A percentile compares a stretch with the other conserved stretches of the same genome.
These are phyloP conservation scores for Cryptococcus hybrid DNA, from an alignment of 1,284 basidiomycete species.

Conservation along the genomic window DNA sequence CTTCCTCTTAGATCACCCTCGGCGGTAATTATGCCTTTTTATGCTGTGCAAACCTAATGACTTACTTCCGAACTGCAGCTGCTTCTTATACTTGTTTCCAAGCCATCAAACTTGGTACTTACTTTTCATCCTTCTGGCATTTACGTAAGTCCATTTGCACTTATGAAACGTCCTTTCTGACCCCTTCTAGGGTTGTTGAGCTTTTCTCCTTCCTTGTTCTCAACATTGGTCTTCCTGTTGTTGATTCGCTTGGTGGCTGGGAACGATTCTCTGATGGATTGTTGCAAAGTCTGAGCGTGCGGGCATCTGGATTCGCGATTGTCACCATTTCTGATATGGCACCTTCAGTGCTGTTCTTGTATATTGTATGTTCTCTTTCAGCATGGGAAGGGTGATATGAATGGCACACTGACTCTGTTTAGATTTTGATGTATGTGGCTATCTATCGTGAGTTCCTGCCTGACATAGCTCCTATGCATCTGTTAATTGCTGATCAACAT, in stretches of 20 bases:
- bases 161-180: background rate
- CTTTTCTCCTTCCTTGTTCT: constrained; percentile 30
- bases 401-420: background rate
- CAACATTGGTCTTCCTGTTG: constrained; percentile 29
- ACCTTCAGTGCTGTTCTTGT: constrained; percentile 33
- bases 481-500: background rate
- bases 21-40: background rate
- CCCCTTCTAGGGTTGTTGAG: constrained; percentile 20
- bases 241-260: constrained; percentile 18
- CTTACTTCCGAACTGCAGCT: constrained; percentile 12
- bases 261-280: constrained; percentile 31
- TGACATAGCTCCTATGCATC: background rate
- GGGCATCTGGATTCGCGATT: constrained; percentile 35
- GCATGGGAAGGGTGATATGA: background rate
- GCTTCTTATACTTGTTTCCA: constrained; percentile 42
- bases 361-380: constrained; percentile 21
- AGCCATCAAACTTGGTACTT: constrained; percentile 43
- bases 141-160: constrained; percentile 23
- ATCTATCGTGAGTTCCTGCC: constrained; percentile 33
- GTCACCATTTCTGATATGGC: constrained; percentile 25
- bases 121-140: constrained; percentile 20
- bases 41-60: no score
- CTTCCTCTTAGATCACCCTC: constrained; percentile 37
- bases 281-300: constrained; percentile 31
- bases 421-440: constrained; percentile 41